Evolutionary conservation across 2,329 filamentous ascomycete genomes (phyloP), one percentile per base, ranked within the genome.

Genomic region (Cordyceps pruinosa): DNA sequence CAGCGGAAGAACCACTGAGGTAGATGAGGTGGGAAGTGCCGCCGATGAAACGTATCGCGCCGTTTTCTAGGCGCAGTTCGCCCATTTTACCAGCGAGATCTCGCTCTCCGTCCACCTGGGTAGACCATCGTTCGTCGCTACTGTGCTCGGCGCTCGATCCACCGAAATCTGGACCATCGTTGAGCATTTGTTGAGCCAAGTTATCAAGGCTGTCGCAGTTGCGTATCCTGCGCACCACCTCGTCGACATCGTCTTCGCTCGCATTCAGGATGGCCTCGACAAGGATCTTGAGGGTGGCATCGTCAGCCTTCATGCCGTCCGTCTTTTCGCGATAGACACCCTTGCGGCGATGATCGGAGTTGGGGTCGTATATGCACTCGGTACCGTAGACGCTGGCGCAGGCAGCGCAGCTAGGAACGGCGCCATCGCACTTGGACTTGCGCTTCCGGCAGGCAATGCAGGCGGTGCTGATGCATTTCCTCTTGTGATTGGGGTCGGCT

Each of bases 291-390:
- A 97, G 77, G 1, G 93, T 97, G 35, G 90, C 89, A 66, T 87
- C 90, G 61, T 85, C 85, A 23, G 91, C 92, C 74, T 95, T 95
- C 70, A 93, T 81, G 67, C 84, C 90, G 70, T 96, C 92, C 25
- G 88, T 84, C 71, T 96, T 94, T 72, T 96, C 91, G 67, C 93
- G 92, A 72, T 97, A 97, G 49, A 97, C 94, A 59, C 94, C 94
- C 71, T 97, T 97, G 51, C 94, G 87, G 50, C 94, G 88, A 70
- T 97, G 92, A 70, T 99, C 94, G 58, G 92, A 96, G 68, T 92
- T 95, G 4, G 92, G 93, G 68, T 97, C 93, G 77, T 97, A 97
- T 62, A 97, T 80, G 70, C 94, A 97, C 74, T 89, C 85, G 60
- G 89, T 94, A 60, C 85, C 83, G 69, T 99, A 97, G 56, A 97